Evolutionary conservation across 208 protist genomes (phyloP).

Genomic region (Phytomonas sp.): DNA sequence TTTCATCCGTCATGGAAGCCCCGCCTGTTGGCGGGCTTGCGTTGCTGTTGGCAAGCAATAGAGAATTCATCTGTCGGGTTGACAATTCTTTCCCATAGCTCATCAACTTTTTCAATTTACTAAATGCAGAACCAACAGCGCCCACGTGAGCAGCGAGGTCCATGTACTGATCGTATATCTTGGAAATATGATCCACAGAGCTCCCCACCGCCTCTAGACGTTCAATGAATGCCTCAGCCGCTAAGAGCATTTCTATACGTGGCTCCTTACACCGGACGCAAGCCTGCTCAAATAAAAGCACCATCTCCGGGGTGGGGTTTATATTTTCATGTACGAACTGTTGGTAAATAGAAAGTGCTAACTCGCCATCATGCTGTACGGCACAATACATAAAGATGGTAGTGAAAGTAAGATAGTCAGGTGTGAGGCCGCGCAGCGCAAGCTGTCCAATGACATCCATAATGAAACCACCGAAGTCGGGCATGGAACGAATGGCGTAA

Average conservation of each 20-base stretch:
- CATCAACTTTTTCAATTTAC: constrained; percentile 64
- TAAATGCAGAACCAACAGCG: constrained; percentile 61
- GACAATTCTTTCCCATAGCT: constrained; percentile 69
- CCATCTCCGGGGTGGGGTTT: constrained; percentile 82
- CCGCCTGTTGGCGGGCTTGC: constrained; percentile 44
- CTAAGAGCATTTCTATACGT: constrained; percentile 47
- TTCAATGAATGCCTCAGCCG: constrained; percentile 36
- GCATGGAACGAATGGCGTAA: constrained; percentile 55
- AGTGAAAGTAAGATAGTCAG: constrained; percentile 78
- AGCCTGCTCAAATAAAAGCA: constrained; percentile 66
- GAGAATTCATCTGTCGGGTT: constrained; percentile 74
- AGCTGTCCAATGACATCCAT: constrained; percentile 69
- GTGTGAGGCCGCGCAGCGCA: constrained; percentile 52
- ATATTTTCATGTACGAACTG: constrained; percentile 47
- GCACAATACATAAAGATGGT: constrained; percentile 72
- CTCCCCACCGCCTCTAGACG: constrained; percentile 67
- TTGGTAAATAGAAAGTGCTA: constrained; percentile 72
- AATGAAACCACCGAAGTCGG: constrained; percentile 68
- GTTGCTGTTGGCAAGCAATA: constrained; percentile 77
- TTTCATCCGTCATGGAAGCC: constrained; percentile 50
- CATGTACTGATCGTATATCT: constrained; percentile 77
- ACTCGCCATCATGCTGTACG: constrained; percentile 61
- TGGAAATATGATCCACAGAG: constrained; percentile 37
- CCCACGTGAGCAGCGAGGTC: constrained; percentile 69
- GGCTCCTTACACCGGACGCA: constrained; percentile 51